A percentile compares a stretch with the other conserved stretches of the same genome.
These are phyloP conservation scores for Ramularia endophylla DNA, from an alignment of 2,329 filamentous ascomycete genomes.

Conservation along the genomic window DNA sequence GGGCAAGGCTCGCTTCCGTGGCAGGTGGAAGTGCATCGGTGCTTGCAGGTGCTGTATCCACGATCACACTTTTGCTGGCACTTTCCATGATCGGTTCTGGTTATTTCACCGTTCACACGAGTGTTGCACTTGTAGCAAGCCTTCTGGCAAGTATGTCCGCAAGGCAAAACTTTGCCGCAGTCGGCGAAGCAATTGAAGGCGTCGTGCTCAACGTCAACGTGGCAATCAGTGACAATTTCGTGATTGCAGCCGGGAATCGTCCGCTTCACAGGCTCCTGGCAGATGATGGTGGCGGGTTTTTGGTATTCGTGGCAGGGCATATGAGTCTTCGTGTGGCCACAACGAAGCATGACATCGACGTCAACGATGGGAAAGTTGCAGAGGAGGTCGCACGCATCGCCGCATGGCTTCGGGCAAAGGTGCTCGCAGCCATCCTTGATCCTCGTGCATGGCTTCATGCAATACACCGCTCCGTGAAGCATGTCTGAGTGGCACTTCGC, in stretches of 20 bases:
- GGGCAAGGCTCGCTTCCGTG: slow-evolving; percentile 46
- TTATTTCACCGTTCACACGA: slow-evolving; percentile 28
- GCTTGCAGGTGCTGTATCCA: slow-evolving; percentile 49
- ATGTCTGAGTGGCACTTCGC: slow-evolving; percentile 41
- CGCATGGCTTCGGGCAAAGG: slow-evolving; percentile 37
- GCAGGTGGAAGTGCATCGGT: slow-evolving; percentile 49
- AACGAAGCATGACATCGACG: slow-evolving; percentile 26
- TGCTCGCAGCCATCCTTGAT: slow-evolving; percentile 36
- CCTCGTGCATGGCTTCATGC: slow-evolving; percentile 37
- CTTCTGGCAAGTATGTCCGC: slow-evolving; percentile 54
- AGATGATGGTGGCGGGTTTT: slow-evolving; percentile 43
- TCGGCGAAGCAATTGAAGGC: slow-evolving; percentile 43
- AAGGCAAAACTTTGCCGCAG: slow-evolving; percentile 46
- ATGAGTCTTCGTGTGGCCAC: slow-evolving; percentile 21
- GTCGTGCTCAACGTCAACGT: slow-evolving; percentile 36
- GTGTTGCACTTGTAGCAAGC: slow-evolving; percentile 47
- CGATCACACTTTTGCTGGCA: slow-evolving; percentile 49
- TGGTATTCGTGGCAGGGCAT: slow-evolving; percentile 34
- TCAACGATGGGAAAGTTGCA: slow-evolving; percentile 30
- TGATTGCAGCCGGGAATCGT: slow-evolving; percentile 53
- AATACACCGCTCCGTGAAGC: slow-evolving; percentile 38
- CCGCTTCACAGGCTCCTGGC: slow-evolving; percentile 42
- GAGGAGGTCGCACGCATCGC: slow-evolving; percentile 34
- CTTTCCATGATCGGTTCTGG: slow-evolving; percentile 38
- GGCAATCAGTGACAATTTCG: slow-evolving; percentile 45